phyloP scores from a whole-genome alignment of 208 protist species.

The Leishmania aethiopica region DNA sequence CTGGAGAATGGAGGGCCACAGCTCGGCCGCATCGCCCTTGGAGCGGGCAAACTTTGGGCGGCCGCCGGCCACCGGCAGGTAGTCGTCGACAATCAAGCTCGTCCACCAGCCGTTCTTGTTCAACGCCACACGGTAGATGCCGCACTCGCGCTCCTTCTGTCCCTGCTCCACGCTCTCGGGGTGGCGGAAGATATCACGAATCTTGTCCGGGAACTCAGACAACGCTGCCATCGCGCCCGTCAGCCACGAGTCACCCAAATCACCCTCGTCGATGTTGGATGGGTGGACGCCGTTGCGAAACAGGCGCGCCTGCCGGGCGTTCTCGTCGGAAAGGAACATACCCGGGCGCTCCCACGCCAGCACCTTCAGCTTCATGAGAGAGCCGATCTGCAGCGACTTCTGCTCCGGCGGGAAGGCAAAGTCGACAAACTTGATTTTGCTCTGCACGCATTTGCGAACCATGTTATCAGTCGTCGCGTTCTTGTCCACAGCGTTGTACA shows the following conservation, averaged over 20 bases:
- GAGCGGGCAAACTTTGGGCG: constrained; percentile 64
- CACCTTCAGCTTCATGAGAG: constrained; percentile 59
- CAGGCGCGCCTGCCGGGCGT: constrained; percentile 61
- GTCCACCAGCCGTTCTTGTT: constrained; percentile 92
- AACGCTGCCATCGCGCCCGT: constrained; percentile 62
- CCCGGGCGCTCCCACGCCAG: constrained; percentile 79
- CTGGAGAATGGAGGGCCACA: constrained; percentile 83
- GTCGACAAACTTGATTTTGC: constrained; percentile 78
- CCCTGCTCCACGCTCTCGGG: constrained; percentile 56
- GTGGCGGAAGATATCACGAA: constrained; percentile 75
- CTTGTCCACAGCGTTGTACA: constrained; percentile 51
- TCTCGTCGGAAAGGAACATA: constrained; percentile 82
- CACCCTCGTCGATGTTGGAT: constrained; percentile 76
- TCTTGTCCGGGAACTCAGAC: constrained; percentile 68
- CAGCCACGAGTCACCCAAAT: constrained; percentile 86
- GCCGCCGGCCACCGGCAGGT: constrained; percentile 69
- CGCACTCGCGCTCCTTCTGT: constrained; percentile 58
- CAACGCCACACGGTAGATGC: constrained; percentile 76
- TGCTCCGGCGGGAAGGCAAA: constrained; percentile 76
- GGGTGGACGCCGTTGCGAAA: constrained; percentile 82
- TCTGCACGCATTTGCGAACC: constrained; percentile 55
- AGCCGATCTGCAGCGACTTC: constrained; percentile 71
- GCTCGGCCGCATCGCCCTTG: constrained; percentile 64
- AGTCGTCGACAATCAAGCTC: constrained; percentile 88
- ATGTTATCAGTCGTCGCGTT: constrained; percentile 57